Conservation (phyloP, 2,329 filamentous ascomycete species). For the Verticillium nubilum region DNA sequence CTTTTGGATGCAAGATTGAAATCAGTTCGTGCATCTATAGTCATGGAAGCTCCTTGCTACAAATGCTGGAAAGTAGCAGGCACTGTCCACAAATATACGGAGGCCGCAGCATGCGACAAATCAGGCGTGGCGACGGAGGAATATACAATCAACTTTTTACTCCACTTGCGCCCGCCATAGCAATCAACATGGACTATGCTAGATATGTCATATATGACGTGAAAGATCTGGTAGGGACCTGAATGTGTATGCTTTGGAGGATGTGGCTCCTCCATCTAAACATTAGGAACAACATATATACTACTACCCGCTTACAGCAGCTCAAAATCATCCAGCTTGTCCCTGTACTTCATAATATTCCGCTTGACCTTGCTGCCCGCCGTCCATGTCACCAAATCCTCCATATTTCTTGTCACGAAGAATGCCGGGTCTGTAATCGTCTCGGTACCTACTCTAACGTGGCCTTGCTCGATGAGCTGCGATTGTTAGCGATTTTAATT, state of each 20-base stretch:
- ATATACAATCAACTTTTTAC: no score
- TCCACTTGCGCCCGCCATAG: no score
- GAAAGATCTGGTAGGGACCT: no score
- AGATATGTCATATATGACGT: neutral
- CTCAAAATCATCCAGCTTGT: conserved; percentile 95
- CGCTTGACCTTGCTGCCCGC: conserved; percentile 96
- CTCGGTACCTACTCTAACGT: conserved; percentile 86
- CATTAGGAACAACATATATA: neutral
- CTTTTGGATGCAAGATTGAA: no score
- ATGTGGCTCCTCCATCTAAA: neutral
- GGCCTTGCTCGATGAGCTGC: conserved; percentile 81
- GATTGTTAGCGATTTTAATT: neutral
- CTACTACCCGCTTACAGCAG: conserved; percentile 30
- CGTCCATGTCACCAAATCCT: conserved; percentile 96
- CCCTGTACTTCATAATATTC: conserved; percentile 90
- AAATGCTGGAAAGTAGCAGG: no score
- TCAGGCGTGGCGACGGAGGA: no score
- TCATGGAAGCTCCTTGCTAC: no score
- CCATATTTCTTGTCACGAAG: conserved; percentile 80
- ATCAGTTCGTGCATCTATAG: no score
- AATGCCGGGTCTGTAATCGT: conserved; percentile 83
- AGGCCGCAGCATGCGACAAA: no score
- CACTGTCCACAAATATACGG: no score
- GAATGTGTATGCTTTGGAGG: neutral
- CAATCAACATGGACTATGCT: neutral